Percentiles rank a stretch among this genome's conserved stretches.
Evolutionary conservation across 805 yeast species (phyloP).

Genomic region (Candida methanosorbosa): DNA sequence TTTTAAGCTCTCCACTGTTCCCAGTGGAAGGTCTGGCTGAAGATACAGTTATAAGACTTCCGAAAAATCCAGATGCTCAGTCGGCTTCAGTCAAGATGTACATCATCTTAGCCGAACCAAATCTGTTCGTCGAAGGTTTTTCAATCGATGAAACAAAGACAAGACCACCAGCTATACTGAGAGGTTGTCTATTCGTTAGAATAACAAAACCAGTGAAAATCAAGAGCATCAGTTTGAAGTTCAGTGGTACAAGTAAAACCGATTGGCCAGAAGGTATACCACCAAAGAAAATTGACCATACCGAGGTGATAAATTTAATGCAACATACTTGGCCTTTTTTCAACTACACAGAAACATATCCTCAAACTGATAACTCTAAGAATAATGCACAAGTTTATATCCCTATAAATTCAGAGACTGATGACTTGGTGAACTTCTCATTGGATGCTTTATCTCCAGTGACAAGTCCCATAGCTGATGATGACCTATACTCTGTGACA

Average conservation of each 20-base stretch:
- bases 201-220: slow-evolving; percentile 66
- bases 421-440: slow-evolving; percentile 28
- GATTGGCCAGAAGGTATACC: slow-evolving; percentile 99
- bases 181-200: slow-evolving; percentile 71
- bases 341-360: slow-evolving; percentile 26
- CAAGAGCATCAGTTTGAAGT: slow-evolving; percentile 49
- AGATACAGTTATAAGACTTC: slow-evolving; percentile 39
- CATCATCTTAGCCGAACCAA: slow-evolving; percentile 71
- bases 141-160: slow-evolving; percentile 51
- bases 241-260: slow-evolving; percentile 66
- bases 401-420: slow-evolving; percentile 16
- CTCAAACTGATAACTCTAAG: slow-evolving; percentile 19
- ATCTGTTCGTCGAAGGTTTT: slow-evolving; percentile 76
- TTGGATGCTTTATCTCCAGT: slow-evolving; percentile 25
- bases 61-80: slow-evolving; percentile 47
- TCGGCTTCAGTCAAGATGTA: slow-evolving; percentile 63
- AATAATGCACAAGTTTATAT: slow-evolving; percentile 41
- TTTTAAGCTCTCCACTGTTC: slow-evolving; percentile 35
- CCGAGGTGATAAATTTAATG: slow-evolving; percentile 58
- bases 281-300: slow-evolving; percentile 62
- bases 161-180: slow-evolving; percentile 67
- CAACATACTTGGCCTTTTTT: slow-evolving; percentile 91
- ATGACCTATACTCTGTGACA: slow-evolving; percentile 2
- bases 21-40: slow-evolving; percentile 31
- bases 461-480: slow-evolving; percentile 10